Evolutionary conservation across 257 asterid genomes (phyloP).

Genomic region (Fraxinus pennsylvanica): DNA sequence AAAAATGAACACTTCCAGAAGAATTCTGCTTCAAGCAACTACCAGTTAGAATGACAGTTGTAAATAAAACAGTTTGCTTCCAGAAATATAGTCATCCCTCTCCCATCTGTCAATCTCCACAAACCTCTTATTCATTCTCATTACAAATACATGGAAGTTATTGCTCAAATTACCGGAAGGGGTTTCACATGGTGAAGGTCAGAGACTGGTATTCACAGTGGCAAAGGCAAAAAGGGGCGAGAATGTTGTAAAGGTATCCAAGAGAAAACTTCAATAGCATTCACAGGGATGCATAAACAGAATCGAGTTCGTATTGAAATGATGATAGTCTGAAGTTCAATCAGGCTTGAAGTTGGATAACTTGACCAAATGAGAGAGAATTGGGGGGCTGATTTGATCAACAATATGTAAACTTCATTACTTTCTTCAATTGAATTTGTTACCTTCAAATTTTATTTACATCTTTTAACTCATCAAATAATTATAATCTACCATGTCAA

Average conservation of each 20-base stretch:
- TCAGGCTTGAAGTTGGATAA: neutral
- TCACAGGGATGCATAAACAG: neutral
- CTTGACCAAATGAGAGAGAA: neutral
- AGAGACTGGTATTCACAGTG: neutral
- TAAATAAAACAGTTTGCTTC: neutral
- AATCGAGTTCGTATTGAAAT: neutral
- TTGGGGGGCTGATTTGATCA: no score
- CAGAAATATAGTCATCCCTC: neutral
- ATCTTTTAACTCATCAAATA: neutral
- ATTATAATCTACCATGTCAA: neutral
- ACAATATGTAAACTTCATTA: neutral
- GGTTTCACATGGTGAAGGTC: neutral
- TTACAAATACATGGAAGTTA: neutral
- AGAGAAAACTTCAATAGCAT: neutral
- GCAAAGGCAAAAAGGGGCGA: neutral
- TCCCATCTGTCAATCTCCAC: neutral
- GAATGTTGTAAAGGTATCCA: neutral
- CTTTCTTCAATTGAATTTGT: neutral
- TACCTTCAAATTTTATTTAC: neutral
- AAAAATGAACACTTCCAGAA: neutral
- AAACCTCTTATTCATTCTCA: neutral
- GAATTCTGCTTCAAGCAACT: neutral
- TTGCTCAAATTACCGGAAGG: neutral
- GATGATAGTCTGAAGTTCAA: neutral
- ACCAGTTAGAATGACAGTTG: neutral